Base-by-base conservation (phyloP, 2,329 filamentous ascomycete species). In the Fusarium stilboides region DNA sequence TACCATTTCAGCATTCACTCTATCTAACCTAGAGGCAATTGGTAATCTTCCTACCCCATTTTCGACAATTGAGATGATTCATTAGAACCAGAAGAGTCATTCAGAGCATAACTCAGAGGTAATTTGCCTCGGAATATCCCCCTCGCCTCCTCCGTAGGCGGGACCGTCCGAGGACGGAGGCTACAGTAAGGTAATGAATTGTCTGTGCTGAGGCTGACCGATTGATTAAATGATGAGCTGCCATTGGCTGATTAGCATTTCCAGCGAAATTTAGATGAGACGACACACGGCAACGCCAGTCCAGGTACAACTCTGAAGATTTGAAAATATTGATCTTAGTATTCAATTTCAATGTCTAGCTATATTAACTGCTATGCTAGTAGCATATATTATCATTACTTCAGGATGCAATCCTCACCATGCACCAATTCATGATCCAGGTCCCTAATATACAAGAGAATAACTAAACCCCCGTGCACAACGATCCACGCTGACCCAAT, bases 211-310 rank as follows among this genome's bases (percentile, higher is more conserved):
- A 70, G 49, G 44, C 51, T 73, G 62, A 62, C 57, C 69, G 71
- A 74, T 74, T 74, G 71, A 74, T 74, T 74, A 74, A 74, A 54
- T 56, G 46, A 22, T 49, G 33, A 19, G 14, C 44, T 66, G 17
- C 37, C 36, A 74, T 74, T 74, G 71, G 71, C 40, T 58, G 8
- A 6, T 14, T 37, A 12, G 22, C 19, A 55, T 17, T 53, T 58
- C 37, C 28, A 43, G 14, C 24, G 28, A 22, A 22, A 43, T 53
- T 8, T 22, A 47, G 43, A 37, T 26, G 42, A 47, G 26, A 43
- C 20, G 14, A 26, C n/a, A 26, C n/a, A 37, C 26, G 8, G 42
- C 40, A 24, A 14, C 14, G 36, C 36, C 36, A 28, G 37, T 17
- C 8, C 28, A 45, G 4, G 14, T 36, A 36, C 14, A 12, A 36